Base-by-base conservation (phyloP, 2,329 filamentous ascomycete species). In the Hypomyces perniciosus region DNA sequence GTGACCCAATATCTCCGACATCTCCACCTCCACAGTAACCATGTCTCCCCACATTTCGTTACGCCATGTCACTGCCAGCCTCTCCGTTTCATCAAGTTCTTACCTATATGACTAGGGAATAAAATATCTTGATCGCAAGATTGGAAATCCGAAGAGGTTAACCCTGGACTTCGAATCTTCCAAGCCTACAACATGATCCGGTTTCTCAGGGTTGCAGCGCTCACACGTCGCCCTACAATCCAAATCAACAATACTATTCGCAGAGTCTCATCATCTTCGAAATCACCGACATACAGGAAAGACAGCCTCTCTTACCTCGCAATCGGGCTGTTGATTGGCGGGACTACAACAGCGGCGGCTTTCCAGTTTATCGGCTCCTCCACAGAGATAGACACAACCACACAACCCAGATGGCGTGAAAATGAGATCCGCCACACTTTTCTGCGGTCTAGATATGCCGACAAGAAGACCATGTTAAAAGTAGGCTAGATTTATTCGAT, bases 391-490 rank as follows among this genome's bases (percentile, higher is more conserved):
- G 7, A 33, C 8, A 2, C 42, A 4, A 34, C 37, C 8, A 40
- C 28, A n/a, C 6, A 31, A 7, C 50, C 56, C 8, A 54, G 55
- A 43, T 60, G 57, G 57, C 46, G 13, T 6, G 46, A 55, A 20
- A 28, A 43, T 2, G 20, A 20, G 20, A 27, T 31, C n/a, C 28
- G 26, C 6, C 34, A 39, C 5, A 38, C 31, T 8, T 20, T 10
- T 4, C 27, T 46, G 6, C 37, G 8, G 12, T 44, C 51, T n/a
- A 45, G 51, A 5, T 62, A 62, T 56, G 61, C 61, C 1, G 59
- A 62, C 44, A 50, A 48, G 12, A 51, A 48, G 12, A 58, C 60
- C 1, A 62, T 58, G 59, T 45, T 57, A 4, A 56, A 58, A 44
- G 59, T 60, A 38, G 8, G 50, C 35, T 41, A 8, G 13, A 10